Conservation (phyloP, 1,284 basidiomycete species). For the Mrakiaceae sp. region DNA sequence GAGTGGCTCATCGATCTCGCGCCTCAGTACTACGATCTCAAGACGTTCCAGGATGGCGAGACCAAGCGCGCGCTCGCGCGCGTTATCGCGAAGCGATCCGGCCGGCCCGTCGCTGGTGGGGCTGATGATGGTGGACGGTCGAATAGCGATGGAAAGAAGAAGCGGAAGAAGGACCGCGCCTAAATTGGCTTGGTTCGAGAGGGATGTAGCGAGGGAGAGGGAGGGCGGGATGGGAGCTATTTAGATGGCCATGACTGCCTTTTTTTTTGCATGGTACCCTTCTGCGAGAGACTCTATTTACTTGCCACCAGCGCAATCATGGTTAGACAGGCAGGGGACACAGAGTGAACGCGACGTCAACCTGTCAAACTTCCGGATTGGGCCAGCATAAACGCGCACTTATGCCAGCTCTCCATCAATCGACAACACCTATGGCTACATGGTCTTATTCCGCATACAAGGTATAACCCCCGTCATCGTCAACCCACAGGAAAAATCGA, state of each 20-base stretch:
- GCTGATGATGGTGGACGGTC: not conserved
- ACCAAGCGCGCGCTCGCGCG: constrained; percentile 55
- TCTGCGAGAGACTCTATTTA: too few relatives aligned
- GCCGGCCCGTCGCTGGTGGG: constrained; percentile 1
- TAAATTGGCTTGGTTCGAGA: not conserved
- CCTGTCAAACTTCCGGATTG: too few relatives aligned
- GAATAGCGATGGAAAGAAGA: constrained; percentile 1
- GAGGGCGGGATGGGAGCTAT: not conserved
- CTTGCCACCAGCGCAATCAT: too few relatives aligned
- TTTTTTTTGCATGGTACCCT: not conserved
- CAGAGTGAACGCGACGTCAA: too few relatives aligned
- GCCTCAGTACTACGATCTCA: constrained; percentile 63
- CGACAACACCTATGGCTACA: too few relatives aligned
- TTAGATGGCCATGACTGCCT: not conserved
- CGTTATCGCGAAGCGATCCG: constrained; percentile 35
- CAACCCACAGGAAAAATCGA: too few relatives aligned
- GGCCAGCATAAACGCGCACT: too few relatives aligned
- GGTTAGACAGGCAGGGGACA: too few relatives aligned
- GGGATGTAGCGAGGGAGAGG: too few relatives aligned
- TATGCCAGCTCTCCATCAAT: too few relatives aligned
- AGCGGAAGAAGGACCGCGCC: constrained; percentile 6
- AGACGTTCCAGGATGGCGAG: constrained; percentile 56
- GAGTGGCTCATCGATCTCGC: constrained; percentile 89
- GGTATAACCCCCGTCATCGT: too few relatives aligned
- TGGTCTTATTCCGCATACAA: too few relatives aligned